These are phyloP conservation scores for Allomyces arbusculus DNA, from an alignment of 192 early-diverging fungal genomes.

Conservation along the genomic window DNA sequence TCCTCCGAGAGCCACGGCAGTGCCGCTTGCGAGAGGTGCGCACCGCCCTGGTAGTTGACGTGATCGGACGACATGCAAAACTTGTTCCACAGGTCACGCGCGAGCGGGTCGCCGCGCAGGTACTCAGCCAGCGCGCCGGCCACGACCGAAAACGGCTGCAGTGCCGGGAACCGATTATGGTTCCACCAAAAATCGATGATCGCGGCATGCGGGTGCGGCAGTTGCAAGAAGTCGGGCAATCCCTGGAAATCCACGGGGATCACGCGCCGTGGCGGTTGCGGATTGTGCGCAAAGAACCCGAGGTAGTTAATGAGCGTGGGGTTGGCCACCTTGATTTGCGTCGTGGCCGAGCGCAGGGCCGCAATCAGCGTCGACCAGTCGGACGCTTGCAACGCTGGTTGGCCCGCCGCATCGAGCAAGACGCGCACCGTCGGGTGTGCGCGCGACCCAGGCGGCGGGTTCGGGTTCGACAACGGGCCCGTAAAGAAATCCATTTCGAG, in stretches of 20 bases:
- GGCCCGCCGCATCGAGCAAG: background rate
- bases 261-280: background rate
- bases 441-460: background rate
- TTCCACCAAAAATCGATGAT: background rate
- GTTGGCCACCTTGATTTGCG: background rate
- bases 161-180: background rate
- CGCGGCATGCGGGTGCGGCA: background rate
- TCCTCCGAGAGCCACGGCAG: background rate
- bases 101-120: background rate
- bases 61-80: background rate
- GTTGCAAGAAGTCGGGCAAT: background rate
- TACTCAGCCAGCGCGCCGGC: background rate
- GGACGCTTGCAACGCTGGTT: background rate
- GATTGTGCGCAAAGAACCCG: background rate
- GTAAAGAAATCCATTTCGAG: background rate
- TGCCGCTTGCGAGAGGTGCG: no score
- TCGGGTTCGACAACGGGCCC: background rate
- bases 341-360: background rate
- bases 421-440: background rate
- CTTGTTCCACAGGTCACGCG: background rate
- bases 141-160: background rate
- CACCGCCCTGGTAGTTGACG: no score
- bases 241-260: background rate
- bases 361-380: background rate
- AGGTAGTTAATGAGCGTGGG: background rate